These are phyloP conservation scores for Diplodia sapinea DNA, from an alignment of 2,329 filamentous ascomycete species.

Conservation along the genomic window DNA sequence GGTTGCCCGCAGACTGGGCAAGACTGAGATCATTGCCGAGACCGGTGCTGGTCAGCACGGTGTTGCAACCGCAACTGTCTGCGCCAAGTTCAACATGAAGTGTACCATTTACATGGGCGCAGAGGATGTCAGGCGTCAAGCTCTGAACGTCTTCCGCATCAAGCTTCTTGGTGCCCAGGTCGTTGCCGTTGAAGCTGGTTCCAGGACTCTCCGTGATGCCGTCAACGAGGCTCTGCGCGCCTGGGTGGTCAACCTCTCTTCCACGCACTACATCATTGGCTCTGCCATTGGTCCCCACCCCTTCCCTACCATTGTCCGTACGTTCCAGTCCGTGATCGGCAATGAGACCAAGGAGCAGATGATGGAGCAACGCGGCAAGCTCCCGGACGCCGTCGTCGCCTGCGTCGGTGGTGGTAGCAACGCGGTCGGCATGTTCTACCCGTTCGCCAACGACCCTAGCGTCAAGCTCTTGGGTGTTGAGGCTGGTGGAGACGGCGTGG, in stretches of 20 bases:
- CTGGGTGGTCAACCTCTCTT: conserved; percentile 91
- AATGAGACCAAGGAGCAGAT: conserved; percentile 94
- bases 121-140: conserved; percentile 94
- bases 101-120: conserved; percentile 99
- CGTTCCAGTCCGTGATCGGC: conserved; percentile 96
- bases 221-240: conserved; percentile 95
- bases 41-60: conserved; percentile 97
- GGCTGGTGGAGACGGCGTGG: conserved; percentile 89
- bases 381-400: conserved; percentile 94
- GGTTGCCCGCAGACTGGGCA: conserved; percentile 82
- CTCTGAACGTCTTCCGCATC: conserved; percentile 98
- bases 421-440: conserved; percentile 97
- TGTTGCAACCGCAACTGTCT: conserved; percentile 95
- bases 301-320: conserved; percentile 96
- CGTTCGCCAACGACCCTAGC: conserved; percentile 81
- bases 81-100: conserved; percentile 97
- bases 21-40: conserved; percentile 97
- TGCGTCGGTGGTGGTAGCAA: conserved; percentile 97
- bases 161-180: conserved; percentile 93
- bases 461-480: conserved; percentile 94
- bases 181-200: conserved; percentile 89
- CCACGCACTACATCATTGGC: conserved; percentile 97
- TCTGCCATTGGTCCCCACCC: conserved; percentile 97
- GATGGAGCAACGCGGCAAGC: conserved; percentile 79
- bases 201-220: conserved; percentile 66